These are phyloP conservation scores for Aegilops longissima DNA, from an alignment of 176 grass and related monocot genomes.

Conservation along the genomic window DNA sequence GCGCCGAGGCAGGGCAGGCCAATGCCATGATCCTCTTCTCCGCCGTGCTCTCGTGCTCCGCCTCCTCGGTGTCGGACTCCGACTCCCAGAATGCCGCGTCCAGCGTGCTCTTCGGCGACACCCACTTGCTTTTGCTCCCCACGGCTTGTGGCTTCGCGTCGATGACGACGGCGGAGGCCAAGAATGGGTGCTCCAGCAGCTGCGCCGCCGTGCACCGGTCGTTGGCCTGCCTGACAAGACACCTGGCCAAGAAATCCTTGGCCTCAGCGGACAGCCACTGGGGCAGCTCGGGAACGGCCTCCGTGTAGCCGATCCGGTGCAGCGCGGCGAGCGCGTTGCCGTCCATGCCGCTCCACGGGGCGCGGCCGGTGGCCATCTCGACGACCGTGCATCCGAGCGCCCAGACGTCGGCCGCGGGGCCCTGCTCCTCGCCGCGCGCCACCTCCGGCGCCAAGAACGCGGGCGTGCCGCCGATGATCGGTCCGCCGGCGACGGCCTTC, in stretches of 20 bases:
- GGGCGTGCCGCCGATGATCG: constrained; percentile 57
- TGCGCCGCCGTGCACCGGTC: constrained; percentile 56
- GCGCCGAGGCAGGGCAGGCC: not conserved
- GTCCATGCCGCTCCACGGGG: constrained; percentile 39
- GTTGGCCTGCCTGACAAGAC: not conserved
- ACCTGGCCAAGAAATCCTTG: not conserved
- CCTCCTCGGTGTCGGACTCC: constrained; percentile 21
- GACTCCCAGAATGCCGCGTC: constrained; percentile 54
- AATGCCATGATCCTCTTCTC: constrained; percentile 23
- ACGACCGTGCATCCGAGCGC: constrained; percentile 63
- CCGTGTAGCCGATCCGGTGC: constrained; percentile 61
- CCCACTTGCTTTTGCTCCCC: constrained; percentile 17
- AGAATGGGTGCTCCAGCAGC: constrained; percentile 59
- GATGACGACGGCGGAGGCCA: not conserved
- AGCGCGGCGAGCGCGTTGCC: constrained; percentile 44
- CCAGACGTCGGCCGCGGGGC: constrained; percentile 65
- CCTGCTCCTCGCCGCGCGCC: constrained; percentile 69
- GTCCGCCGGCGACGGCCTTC: fast-evolving
- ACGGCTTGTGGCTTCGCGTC: not conserved
- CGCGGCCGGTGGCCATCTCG: constrained; percentile 66
- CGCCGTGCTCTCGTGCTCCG: not conserved
- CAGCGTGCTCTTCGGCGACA: constrained; percentile 78
- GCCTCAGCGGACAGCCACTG: constrained; percentile 52
- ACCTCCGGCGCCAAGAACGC: constrained; percentile 95
- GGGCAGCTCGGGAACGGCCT: constrained; percentile 43